Percentiles rank a stretch among this genome's conserved stretches.
These are phyloP conservation scores for Magnusiomyces sp. DNA, from an alignment of 1,139 yeast species.

Conservation along the genomic window DNA sequence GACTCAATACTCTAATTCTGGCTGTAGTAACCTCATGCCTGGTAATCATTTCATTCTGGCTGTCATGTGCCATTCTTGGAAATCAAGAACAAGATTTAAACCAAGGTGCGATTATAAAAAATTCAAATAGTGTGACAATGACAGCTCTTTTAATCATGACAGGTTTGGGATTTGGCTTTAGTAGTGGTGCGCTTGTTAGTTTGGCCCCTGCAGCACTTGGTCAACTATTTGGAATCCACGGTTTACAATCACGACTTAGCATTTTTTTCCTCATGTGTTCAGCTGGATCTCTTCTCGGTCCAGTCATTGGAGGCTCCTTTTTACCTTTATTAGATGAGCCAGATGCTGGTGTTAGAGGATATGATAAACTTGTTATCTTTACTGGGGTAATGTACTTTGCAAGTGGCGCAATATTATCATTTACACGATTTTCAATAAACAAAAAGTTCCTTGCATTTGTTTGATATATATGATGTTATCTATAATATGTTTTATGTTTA, in stretches of 20 bases:
- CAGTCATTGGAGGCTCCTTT: conserved; percentile 44
- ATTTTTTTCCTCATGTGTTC: conserved; percentile 45
- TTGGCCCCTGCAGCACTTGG: conserved; percentile 34
- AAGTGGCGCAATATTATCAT: conserved; percentile 15
- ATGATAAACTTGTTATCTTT: conserved; percentile 18
- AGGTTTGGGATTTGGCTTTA: not conserved
- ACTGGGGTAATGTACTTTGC: conserved; percentile 20
- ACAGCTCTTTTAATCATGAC: not conserved
- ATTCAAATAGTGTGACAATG: no score
- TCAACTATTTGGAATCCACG: conserved; percentile 45
- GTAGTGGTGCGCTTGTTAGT: conserved; percentile 34
- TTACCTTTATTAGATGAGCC: conserved; percentile 13
- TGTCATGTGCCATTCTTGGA: not conserved
- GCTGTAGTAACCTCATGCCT: conserved; percentile 22
- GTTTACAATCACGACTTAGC: conserved; percentile 41
- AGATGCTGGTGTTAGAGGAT: conserved; percentile 4
- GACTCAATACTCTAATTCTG: conserved; percentile 35
- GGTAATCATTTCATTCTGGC: conserved; percentile 25
- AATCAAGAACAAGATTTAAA: no score
- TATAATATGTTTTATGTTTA: not conserved
- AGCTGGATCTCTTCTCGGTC: conserved; percentile 42
- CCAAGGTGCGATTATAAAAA: no score
- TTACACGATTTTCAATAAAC: conserved; percentile 18
- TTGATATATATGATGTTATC: conserved; percentile 11
- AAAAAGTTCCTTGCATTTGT: conserved; percentile 21